A percentile compares a stretch with the other conserved stretches of the same genome.
Evolutionary conservation across 306 rosid genomes (phyloP).

Genomic region (Biancaea sappan): DNA sequence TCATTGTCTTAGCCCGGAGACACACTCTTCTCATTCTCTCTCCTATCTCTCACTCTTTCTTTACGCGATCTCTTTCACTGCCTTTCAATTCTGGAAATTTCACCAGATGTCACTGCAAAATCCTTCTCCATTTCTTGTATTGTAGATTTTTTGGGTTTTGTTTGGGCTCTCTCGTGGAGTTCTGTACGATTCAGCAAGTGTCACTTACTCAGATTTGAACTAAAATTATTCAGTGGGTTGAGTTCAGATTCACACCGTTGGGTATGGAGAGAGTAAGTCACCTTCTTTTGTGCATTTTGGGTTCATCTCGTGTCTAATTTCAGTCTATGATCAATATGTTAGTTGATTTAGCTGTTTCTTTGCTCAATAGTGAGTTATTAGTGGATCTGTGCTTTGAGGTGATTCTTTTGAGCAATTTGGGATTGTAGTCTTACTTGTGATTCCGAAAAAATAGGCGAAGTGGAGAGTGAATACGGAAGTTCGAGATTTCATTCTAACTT

Average conservation of each 20-base stretch:
- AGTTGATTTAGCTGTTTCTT: slow-evolving; percentile 42
- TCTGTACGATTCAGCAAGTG: slow-evolving; percentile 34
- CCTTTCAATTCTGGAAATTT: slow-evolving; percentile 48
- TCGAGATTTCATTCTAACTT: slow-evolving; percentile 37
- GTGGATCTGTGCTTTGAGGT: slow-evolving; percentile 71
- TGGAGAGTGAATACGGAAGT: slow-evolving; percentile 27
- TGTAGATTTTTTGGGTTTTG: slow-evolving; percentile 45
- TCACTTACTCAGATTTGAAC: slow-evolving; percentile 60
- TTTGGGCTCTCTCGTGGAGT: slow-evolving; percentile 32
- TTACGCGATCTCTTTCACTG: slow-evolving; percentile 66
- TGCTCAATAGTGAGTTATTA: slow-evolving; percentile 29
- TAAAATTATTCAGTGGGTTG: slow-evolving; percentile 41
- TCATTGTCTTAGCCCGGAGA: slow-evolving; percentile 39
- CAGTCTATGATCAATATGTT: slow-evolving; percentile 41
- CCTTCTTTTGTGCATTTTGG: slow-evolving; percentile 25
- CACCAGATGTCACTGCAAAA: slow-evolving; percentile 47
- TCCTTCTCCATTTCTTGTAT: slow-evolving; percentile 48
- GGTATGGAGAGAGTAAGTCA: slow-evolving; percentile 53
- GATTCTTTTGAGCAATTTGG: slow-evolving; percentile 33
- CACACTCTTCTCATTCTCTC: not conserved
- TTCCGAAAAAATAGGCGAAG: slow-evolving; percentile 36
- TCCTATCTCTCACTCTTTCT: slow-evolving; percentile 12
- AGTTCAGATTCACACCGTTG: slow-evolving; percentile 56
- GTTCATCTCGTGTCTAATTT: slow-evolving; percentile 37
- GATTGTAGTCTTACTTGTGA: slow-evolving; percentile 38